Conservation (phyloP, 2,329 filamentous ascomycete genomes). For the Pseudogymnoascus verrucosus region DNA sequence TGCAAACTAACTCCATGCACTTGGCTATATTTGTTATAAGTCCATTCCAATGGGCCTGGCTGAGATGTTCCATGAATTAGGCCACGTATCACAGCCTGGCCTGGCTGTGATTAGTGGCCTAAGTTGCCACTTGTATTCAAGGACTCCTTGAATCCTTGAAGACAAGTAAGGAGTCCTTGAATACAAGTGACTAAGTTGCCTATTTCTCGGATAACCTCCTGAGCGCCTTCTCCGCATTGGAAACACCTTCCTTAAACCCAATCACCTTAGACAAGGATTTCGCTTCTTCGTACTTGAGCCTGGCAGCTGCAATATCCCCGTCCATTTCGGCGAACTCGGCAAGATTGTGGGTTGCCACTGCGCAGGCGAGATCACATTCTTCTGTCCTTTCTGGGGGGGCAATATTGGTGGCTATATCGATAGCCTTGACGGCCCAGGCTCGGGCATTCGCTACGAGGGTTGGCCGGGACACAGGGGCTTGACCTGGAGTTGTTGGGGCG, state of each 20-base stretch:
- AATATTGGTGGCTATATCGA: constrained; percentile 58
- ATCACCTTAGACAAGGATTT: constrained; percentile 50
- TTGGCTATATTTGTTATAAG: not conserved
- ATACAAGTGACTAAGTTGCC: not conserved
- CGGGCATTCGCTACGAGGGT: constrained; percentile 61
- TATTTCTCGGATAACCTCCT: constrained; percentile 19
- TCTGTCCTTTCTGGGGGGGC: constrained; percentile 57
- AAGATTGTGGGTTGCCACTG: constrained; percentile 76
- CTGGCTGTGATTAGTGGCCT: not conserved
- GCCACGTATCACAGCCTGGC: not conserved
- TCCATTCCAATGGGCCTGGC: not conserved
- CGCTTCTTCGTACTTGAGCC: constrained; percentile 60
- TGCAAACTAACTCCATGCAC: constrained; percentile 1
- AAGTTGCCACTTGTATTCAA: too few relatives aligned
- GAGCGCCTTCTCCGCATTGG: constrained; percentile 46
- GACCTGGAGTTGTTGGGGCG: constrained; percentile 27
- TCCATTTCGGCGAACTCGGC: constrained; percentile 75
- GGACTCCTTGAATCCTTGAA: too few relatives aligned
- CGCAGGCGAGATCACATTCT: constrained; percentile 79
- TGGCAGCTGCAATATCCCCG: constrained; percentile 57
- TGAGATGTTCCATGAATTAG: not conserved
- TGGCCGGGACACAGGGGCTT: constrained; percentile 44
- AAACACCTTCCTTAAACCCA: constrained; percentile 43
- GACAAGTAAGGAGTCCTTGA: not conserved
- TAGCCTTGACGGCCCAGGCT: constrained; percentile 72